Evolutionary conservation across 164 flowering plant genomes (phyloP), one percentile per base, ranked within the genome.

Genomic region (Stephania cephalantha): DNA sequence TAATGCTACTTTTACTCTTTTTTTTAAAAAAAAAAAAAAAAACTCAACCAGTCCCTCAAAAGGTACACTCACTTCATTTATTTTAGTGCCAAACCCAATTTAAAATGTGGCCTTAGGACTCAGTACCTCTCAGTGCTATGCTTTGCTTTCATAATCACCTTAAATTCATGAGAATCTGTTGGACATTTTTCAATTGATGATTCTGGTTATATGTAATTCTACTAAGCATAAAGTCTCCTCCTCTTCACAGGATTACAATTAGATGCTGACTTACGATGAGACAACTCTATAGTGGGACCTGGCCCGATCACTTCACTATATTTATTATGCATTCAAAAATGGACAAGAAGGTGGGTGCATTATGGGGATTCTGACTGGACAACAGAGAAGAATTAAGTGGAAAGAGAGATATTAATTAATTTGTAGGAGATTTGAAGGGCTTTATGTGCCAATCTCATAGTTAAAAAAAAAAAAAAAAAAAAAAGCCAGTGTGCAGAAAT

Each of bases 401-500:
- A 55, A 63, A 50, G 31, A 31, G 20, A 35, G 42, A 35, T 35
- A 35, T 35, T 35, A 2, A 35, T 35, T 50, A 15, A 7, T 50
- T 50, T 11, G 55, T 7, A 50, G 55, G 55, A 12, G 55, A 50
- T 10, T 11, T 6, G 46, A 20, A 20, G 18, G 58, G 31, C 46
- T 18, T 25, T 31, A 29, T 70, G 63, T 17, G 58, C 12, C 63
- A 42, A 8, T 20, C 61, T 53, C 18, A 53, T 12, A 12, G 66
- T 61, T 61, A 61, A n/a, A 22, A 30, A 25, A 25, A 25, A 25
- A 30, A 25, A 25, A 25, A 25, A 25, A 35, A 12, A 30, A 7
- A 17, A 66, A 66, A 48, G 50, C 8, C n/a, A 52, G 45, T 53
- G 45, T 44, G 77, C 72, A 73, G 58, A 44, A 76, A 76, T 35